phyloP scores from a whole-genome alignment of 1,284 basidiomycete species.

The Microbotryum saponariae region DNA sequence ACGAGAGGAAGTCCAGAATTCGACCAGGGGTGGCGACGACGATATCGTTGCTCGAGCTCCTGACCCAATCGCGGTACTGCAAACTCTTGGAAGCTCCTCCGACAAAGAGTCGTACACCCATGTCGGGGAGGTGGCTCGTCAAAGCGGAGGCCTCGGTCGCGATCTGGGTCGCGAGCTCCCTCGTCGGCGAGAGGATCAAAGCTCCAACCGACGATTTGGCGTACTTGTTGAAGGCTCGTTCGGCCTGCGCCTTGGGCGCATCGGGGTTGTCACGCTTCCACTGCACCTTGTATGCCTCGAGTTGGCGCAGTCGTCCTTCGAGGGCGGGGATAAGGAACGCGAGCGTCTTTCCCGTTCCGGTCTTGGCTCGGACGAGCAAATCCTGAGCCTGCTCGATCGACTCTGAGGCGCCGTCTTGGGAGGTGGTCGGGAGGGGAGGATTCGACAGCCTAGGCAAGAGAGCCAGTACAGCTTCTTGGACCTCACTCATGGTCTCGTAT shows the following conservation, averaged over 20 bases:
- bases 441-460: constrained; percentile 48
- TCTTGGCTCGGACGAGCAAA: constrained; percentile 86
- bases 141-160: constrained; percentile 79
- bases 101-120: constrained; percentile 89
- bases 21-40: constrained; percentile 91
- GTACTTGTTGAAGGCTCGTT: constrained; percentile 30
- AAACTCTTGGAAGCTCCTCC: constrained; percentile 76
- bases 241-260: constrained; percentile 40
- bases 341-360: constrained; percentile 89
- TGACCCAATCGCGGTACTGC: constrained; percentile 61
- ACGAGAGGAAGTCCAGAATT: constrained; percentile 66
- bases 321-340: constrained; percentile 82
- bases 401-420: constrained; percentile 1
- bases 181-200: constrained; percentile 84
- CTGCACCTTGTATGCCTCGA: constrained; percentile 94
- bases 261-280: constrained; percentile 38
- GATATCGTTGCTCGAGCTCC: constrained; percentile 67
- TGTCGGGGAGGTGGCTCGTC: constrained; percentile 58
- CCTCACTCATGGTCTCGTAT: constrained; percentile 68
- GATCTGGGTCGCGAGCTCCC: constrained; percentile 90
- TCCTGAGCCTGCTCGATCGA: constrained; percentile 49
- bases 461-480: constrained; percentile 70
- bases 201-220: constrained; percentile 54
- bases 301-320: constrained; percentile 54
- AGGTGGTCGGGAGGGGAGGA: constrained; percentile 6